These are phyloP conservation scores for Trichophyton equinum DNA, from an alignment of 2,329 filamentous ascomycete genomes.

Conservation along the genomic window DNA sequence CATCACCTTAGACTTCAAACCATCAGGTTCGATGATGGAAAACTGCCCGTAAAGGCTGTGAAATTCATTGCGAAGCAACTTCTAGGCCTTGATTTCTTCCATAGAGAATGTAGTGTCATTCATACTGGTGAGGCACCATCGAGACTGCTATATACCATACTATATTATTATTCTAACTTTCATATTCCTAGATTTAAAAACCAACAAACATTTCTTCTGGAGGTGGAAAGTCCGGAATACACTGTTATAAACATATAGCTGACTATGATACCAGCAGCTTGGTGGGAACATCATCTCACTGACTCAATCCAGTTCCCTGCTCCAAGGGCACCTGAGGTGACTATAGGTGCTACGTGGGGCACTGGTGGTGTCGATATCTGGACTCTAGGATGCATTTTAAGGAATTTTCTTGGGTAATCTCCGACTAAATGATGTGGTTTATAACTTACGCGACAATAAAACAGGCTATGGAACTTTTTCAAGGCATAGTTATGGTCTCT, in stretches of 20 bases:
- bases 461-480: slow-evolving; percentile 17
- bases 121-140: too few species aligned
- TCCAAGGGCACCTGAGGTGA: slow-evolving; percentile 18
- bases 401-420: slow-evolving; percentile 5
- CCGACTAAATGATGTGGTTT: not conserved
- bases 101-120: too few species aligned
- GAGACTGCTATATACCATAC: too few species aligned
- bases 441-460: not conserved
- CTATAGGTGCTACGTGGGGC: slow-evolving; percentile 19
- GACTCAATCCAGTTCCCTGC: slow-evolving; percentile 16
- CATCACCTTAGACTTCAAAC: slow-evolving; percentile 15
- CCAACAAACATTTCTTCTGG: too few species aligned
- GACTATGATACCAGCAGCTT: slow-evolving; percentile 12
- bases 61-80: slow-evolving; percentile 13
- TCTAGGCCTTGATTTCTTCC: too few species aligned
- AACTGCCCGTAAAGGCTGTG: slow-evolving; percentile 15
- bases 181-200: too few species aligned
- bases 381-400: slow-evolving; percentile 21
- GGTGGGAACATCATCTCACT: slow-evolving; percentile 13
- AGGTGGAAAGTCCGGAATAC: too few species aligned
- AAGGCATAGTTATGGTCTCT: slow-evolving; percentile 20
- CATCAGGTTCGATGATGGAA: slow-evolving; percentile 15
- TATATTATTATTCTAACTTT: too few species aligned
- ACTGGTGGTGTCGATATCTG: slow-evolving; percentile 19
- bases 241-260: not conserved